Evolutionary conservation across 2,329 filamentous ascomycete species (phyloP), one percentile per base, ranked within the genome.

Genomic region (Pestalotiopsis fici): DNA sequence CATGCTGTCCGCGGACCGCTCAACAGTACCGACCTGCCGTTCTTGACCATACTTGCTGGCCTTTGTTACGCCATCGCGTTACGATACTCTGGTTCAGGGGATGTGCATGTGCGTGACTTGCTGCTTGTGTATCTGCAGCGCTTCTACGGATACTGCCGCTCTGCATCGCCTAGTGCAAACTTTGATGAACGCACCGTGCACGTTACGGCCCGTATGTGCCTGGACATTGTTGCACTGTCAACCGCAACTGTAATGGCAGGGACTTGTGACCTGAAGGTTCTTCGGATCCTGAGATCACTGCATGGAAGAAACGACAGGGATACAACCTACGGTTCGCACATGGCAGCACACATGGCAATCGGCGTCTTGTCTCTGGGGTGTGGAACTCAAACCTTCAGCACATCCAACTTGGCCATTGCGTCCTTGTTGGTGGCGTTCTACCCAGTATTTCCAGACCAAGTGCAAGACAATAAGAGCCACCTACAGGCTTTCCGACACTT

Each of bases 401-500:
- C 93, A 4, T 95, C 92, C 47, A 91, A 98, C 76, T 84, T 97
- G 65, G 95, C 95, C 11, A 90, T 97, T 61, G 95, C 94, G 1
- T 89, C 93, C 13, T 85, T 99, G 6, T 88, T 99, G 7, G 91
- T 96, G 56, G 92, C 96, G 1, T 97, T 99, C 78, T 99, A 99
- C 75, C 96, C 96, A 0, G 86, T 98, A 23, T 98, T 97, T 77
- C 96, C 96, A 0, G 91, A 89, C 11, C 91, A 89, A 35, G 93
- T 98, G 2, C 92, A 97, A 74, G 96, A 99, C 81, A 98, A 98
- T 76, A 92, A 93, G 71, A 94, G 94, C 12, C 96, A 99, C 74
- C 86, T 99, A 5, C 96, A 99, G 82, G 96, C 97, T 3, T 96
- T 99, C 82, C 90, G 97, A 4, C 95, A 99, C 79, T 93, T 99